These are phyloP conservation scores for Thielaviopsis populi DNA, from an alignment of 2,329 filamentous ascomycete genomes.

Conservation along the genomic window DNA sequence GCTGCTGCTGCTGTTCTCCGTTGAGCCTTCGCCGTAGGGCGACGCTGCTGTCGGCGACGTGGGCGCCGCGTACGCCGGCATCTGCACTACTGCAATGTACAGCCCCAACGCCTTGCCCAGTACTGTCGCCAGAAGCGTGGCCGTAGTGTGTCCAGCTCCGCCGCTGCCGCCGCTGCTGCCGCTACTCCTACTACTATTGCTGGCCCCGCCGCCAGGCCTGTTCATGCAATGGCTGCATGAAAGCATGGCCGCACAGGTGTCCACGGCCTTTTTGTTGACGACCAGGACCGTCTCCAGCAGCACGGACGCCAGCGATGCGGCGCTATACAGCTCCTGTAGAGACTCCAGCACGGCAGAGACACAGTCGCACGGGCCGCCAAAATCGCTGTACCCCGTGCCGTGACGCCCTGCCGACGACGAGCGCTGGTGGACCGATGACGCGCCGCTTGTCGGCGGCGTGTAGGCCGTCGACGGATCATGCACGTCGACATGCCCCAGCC, in stretches of 20 bases:
- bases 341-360: slow-evolving; percentile 25
- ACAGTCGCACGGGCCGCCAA: not conserved
- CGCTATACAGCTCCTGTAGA: slow-evolving; percentile 33
- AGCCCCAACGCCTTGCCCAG: slow-evolving; percentile 28
- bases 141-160: slow-evolving; percentile 27
- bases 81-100: not conserved
- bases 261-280: slow-evolving; percentile 34
- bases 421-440: not conserved
- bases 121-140: slow-evolving; percentile 36
- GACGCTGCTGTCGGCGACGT: not conserved
- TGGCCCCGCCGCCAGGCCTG: slow-evolving; percentile 22
- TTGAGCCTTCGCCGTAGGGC: not conserved
- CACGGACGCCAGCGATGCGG: slow-evolving; percentile 26
- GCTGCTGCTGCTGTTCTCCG: not conserved
- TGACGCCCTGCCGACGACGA: not conserved
- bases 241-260: slow-evolving; percentile 34
- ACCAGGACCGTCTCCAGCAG: slow-evolving; percentile 32
- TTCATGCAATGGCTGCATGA: slow-evolving; percentile 32
- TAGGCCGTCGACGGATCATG: slow-evolving; percentile 6
- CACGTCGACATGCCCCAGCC: slow-evolving; percentile 21
- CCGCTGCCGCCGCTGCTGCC: not conserved
- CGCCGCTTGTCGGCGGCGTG: not conserved
- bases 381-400: not conserved
- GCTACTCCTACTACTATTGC: not conserved
- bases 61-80: not conserved